Base-by-base conservation (phyloP, 306 rosid species). In the Calophaca sinica region DNA sequence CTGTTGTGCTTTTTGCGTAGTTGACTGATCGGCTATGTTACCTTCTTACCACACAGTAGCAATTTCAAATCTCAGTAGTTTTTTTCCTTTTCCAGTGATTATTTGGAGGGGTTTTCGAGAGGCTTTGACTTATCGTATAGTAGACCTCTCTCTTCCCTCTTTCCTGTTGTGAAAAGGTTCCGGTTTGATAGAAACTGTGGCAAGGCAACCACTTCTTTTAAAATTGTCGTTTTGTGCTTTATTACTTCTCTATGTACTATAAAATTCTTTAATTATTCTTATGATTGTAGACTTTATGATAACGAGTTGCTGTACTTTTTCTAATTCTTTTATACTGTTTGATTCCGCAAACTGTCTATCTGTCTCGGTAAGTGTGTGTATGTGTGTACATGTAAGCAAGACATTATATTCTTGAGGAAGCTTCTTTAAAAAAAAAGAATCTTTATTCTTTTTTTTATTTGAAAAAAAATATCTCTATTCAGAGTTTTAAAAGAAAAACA, bases 1-100 rank as follows among this genome's bases (percentile, higher is more conserved):
- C 32, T 68, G 49, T 67, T 64, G 67, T 48, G 7, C 86, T 84
- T 68, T 80, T 87, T 87, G 74, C 74, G 81, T 81, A 87, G 89
- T 81, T 83, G 69, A 83, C 50, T 38, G 2, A 5, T 80, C 70
- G 65, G 71, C 88, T 76, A 71, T 73, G 89, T 87, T 68, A 48
- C 60, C 72, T 65, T 74, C 50, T 87, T 42, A 79, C 79, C 85
- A 80, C 81, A 63, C 65, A 70, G 2, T 31, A 75, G 78, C 62
- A 45, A 2, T 55, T 73, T 50, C 70, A 29, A 62, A 46, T 59
- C 13, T 54, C 7, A 20, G 58, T 81, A 5, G n/a, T 32, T 31
- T 5, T 52, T 55, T 53, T 12, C 44, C 20, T 51, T 20, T 20
- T 20, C 26, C 26, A 20, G 5, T 32, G 60, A 60, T 39, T 36